Evolutionary conservation across 345 rosid species (phyloP).

Genomic region (Euphorbia peplus): DNA sequence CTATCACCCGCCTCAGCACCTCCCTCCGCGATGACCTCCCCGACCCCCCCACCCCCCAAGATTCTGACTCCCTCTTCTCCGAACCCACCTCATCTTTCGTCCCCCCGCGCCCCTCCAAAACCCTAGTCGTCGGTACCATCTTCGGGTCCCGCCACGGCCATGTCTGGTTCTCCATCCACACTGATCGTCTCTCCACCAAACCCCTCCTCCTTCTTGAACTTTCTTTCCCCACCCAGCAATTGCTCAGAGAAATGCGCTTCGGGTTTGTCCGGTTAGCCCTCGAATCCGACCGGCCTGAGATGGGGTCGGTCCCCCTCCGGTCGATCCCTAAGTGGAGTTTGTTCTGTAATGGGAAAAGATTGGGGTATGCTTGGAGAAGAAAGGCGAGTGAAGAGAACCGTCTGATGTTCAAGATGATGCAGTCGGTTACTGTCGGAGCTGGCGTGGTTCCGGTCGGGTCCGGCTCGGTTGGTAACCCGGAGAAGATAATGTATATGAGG

Average conservation of each 20-base stretch:
- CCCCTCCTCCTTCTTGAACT: conserved; percentile 79
- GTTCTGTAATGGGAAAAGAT: conserved; percentile 60
- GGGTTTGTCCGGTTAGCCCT: conserved; percentile 78
- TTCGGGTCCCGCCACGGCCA: conserved; percentile 79
- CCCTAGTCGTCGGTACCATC: conserved; percentile 78
- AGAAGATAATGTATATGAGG: conserved; percentile 78
- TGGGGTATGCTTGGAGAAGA: conserved; percentile 63
- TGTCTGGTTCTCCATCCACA: conserved; percentile 86
- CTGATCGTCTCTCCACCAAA: conserved; percentile 63
- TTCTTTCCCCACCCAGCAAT: conserved; percentile 55
- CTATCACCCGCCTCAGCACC: conserved; percentile 72
- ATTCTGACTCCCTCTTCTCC: conserved; percentile 33
- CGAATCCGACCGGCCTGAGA: conserved; percentile 52
- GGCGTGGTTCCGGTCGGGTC: conserved; percentile 59
- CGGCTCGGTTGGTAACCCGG: conserved; percentile 38
- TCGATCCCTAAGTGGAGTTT: conserved; percentile 70
- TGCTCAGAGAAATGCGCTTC: conserved; percentile 68
- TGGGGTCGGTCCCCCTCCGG: conserved; percentile 48
- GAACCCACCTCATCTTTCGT: conserved; percentile 18
- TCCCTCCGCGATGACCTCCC: conserved; percentile 60
- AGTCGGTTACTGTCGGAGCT: conserved; percentile 76
- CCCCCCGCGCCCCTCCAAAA: conserved; percentile 59
- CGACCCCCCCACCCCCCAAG: conserved; percentile 16
- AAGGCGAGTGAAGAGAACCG: conserved; percentile 43
- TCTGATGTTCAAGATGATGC: conserved; percentile 58